Conservation (phyloP, 2,329 filamentous ascomycete genomes). For the Alternaria dauci region DNA sequence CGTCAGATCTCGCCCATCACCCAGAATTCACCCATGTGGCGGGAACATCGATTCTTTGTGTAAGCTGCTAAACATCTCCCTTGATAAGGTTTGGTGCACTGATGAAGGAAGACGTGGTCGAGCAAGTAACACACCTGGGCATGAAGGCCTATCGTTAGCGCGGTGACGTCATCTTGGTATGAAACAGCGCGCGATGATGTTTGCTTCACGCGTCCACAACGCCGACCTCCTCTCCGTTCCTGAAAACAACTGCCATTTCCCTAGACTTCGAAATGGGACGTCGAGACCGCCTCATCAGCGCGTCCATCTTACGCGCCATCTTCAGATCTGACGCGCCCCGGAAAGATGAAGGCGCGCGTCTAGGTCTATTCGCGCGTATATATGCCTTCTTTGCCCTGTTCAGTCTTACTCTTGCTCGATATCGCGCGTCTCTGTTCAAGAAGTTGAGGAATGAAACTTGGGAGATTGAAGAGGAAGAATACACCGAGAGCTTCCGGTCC, state of each 20-base stretch:
- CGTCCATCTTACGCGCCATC: constrained; percentile 49
- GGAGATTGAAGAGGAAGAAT: constrained; percentile 63
- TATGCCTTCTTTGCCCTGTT: constrained; percentile 65
- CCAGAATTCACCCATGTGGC: not conserved
- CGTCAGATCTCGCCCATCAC: not conserved
- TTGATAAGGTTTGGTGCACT: not conserved
- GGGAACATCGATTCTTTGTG: not conserved
- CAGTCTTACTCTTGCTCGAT: constrained; percentile 58
- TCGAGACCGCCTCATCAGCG: constrained; percentile 48
- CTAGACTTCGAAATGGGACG: constrained; percentile 42
- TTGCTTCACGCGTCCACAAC: constrained; percentile 6
- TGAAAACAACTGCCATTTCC: constrained; percentile 1
- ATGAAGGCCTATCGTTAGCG: constrained; percentile 4
- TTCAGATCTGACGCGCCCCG: constrained; percentile 34
- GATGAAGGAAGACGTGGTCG: constrained; percentile 1
- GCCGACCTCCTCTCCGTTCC: constrained; percentile 3
- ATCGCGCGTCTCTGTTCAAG: constrained; percentile 59
- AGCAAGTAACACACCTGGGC: not conserved
- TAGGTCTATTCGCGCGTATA: constrained; percentile 54
- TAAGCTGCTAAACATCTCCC: not conserved
- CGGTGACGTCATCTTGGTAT: constrained; percentile 20
- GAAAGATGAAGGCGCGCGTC: constrained; percentile 31
- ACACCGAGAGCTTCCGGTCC: constrained; percentile 62
- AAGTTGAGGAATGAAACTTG: constrained; percentile 62
- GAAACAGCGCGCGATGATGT: not conserved